Evolutionary conservation across 2,329 filamentous ascomycete genomes (phyloP), one percentile per base, ranked within the genome.

Genomic region (Phaeomoniella chlamydospora): DNA sequence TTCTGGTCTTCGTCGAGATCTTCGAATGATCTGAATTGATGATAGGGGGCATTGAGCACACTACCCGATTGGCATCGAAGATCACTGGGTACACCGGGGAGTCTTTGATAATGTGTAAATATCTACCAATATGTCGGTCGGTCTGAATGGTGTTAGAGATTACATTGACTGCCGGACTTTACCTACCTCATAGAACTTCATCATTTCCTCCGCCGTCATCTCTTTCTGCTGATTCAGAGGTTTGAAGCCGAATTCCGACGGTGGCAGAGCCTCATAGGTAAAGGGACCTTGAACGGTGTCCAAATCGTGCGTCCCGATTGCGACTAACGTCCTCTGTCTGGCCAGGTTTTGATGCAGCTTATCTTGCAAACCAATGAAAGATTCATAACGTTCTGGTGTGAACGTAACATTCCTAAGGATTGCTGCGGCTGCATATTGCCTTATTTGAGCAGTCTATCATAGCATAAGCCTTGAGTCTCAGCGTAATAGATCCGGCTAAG

Each of bases 1-100:
- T 94, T 53, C 73, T 88, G 39, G 87, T 96, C 55, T 92, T 65
- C 31, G 92, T 64, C 5, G 78, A 85, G 55, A 98, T 98, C 64
- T 98, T 98, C 51, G 87, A 94, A 62, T 90, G 87, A 52, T 98
- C 75, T 50, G 87, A 77, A 64, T 98, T 98, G 68, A 98, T 98
- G 50, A 98, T 96, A 13, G 90, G 90, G 1, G 90, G 90, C 50
- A 98, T 70, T 5, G 88, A 96, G 62, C 90, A 88, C 22, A 98
- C 86, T 31, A 74, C 75, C 31, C 77, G 72, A 54, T 94, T 82
- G 36, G 84, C 74, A 56, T 98, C 90, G 58, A 86, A 88, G 53
- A 98, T 93, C 52, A 93, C 86, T 15, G 90, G 90, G 57, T 98
- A 98, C 31, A 94, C 80, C 4, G 87, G 84, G 34, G 83, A 83